phyloP scores from a whole-genome alignment of 176 grass and related monocot genomes.

The Oryza glumipatula region DNA sequence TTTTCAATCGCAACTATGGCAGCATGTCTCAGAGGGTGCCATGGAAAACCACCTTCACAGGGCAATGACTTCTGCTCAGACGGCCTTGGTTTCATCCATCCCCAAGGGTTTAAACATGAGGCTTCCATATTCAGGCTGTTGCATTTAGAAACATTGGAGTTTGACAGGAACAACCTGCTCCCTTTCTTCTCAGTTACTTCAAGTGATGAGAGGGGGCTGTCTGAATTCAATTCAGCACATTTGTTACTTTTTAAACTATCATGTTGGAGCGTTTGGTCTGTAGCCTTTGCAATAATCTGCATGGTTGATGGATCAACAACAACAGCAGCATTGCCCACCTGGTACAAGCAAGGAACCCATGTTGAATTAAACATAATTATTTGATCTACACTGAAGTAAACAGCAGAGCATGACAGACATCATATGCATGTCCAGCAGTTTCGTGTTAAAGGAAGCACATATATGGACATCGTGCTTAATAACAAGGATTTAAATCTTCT shows the following conservation, averaged over 20 bases:
- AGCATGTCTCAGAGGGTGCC: constrained; percentile 92
- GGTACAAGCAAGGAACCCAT: constrained; percentile 19
- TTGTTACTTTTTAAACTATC: constrained; percentile 29
- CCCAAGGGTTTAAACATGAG: constrained; percentile 80
- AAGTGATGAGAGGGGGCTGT: constrained; percentile 2
- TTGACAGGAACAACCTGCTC: background rate
- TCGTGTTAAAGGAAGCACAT: background rate
- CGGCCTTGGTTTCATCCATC: constrained; percentile 55
- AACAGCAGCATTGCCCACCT: constrained; percentile 78
- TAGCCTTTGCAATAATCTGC: constrained; percentile 72
- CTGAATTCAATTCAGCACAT: constrained; percentile 29
- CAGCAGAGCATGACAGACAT: background rate
- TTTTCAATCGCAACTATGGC: constrained; percentile 89
- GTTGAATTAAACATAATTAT: background rate
- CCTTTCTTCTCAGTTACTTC: constrained; percentile 14
- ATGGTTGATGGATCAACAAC: constrained; percentile 78
- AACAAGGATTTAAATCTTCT: constrained; percentile 20
- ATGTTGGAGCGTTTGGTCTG: constrained; percentile 48
- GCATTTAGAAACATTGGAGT: constrained; percentile 14
- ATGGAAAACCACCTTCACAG: constrained; percentile 43
- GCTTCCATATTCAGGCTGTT: constrained; percentile 43
- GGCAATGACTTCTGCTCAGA: constrained; percentile 33
- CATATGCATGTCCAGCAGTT: background rate
- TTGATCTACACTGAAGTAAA: background rate
- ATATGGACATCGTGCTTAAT: background rate